These are phyloP conservation scores for Fusarium sp. DNA, from an alignment of 2,329 filamentous ascomycete genomes.

Conservation along the genomic window DNA sequence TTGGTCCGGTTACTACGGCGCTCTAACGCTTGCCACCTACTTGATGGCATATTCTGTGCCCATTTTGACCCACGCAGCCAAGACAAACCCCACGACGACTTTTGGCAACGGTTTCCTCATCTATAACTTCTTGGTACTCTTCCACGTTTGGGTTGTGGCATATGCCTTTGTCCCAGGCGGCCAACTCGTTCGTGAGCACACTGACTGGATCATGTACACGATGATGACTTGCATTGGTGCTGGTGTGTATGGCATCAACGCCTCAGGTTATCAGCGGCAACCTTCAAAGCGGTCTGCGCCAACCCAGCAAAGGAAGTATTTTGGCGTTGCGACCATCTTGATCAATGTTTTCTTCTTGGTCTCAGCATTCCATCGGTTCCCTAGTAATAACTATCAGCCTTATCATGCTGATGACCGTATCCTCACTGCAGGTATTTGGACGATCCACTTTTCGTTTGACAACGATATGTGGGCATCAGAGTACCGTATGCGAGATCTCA, in stretches of 20 bases:
- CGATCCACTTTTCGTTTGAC: constrained; percentile 96
- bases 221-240: constrained; percentile 88
- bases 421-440: constrained; percentile 97
- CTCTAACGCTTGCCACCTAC: constrained; percentile 79
- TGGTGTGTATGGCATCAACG: constrained; percentile 80
- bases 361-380: constrained; percentile 90
- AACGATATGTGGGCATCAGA: constrained; percentile 99
- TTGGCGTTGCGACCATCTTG: constrained; percentile 69
- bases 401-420: constrained; percentile 90
- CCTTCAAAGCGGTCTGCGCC: constrained; percentile 46
- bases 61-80: constrained; percentile 79
- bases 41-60: constrained; percentile 82
- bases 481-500: constrained; percentile 88
- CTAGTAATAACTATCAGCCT: constrained; percentile 88
- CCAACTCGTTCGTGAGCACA: constrained; percentile 90
- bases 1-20: constrained; percentile 93
- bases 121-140: constrained; percentile 95
- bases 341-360: constrained; percentile 85
- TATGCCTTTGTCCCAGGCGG: constrained; percentile 98
- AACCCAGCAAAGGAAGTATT: constrained; percentile 64
- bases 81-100: constrained; percentile 79
- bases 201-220: constrained; percentile 92
- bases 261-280: constrained; percentile 59
- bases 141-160: constrained; percentile 98
- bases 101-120: constrained; percentile 91